phyloP scores from a whole-genome alignment of 2,329 filamentous ascomycete species.

The Erysiphe neolycopersici region DNA sequence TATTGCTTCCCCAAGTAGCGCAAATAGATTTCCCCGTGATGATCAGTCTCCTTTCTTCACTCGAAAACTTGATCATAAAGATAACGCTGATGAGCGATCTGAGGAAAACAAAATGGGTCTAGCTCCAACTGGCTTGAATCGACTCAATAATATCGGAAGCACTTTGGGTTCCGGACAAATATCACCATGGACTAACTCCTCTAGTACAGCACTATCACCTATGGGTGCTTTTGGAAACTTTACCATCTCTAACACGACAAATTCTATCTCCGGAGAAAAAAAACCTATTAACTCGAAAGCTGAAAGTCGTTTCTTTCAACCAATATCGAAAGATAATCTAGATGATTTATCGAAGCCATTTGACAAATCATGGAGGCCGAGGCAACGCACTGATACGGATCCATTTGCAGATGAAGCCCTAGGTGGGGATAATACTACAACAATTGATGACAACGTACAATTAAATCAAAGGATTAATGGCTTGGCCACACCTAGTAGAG shows the following conservation, averaged over 20 bases:
- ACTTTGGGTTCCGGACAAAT: slow-evolving; percentile 17
- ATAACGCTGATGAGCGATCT: slow-evolving; percentile 24
- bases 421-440: slow-evolving; percentile 45
- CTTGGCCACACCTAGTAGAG: slow-evolving; percentile 18
- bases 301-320: slow-evolving; percentile 63
- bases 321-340: slow-evolving; percentile 51
- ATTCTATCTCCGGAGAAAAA: slow-evolving; percentile 39
- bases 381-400: slow-evolving; percentile 45
- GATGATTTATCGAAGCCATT: slow-evolving; percentile 33
- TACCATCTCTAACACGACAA: slow-evolving; percentile 30
- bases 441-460: slow-evolving; percentile 35
- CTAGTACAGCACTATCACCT: slow-evolving; percentile 37
- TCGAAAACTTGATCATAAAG: slow-evolving; percentile 28
- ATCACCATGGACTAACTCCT: slow-evolving; percentile 20
- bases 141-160: slow-evolving; percentile 26
- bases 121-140: slow-evolving; percentile 22
- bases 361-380: slow-evolving; percentile 30
- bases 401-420: slow-evolving; percentile 41
- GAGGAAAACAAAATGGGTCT: slow-evolving; percentile 18
- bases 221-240: slow-evolving; percentile 85
- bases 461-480: slow-evolving; percentile 16
- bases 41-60: slow-evolving; percentile 31
- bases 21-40: slow-evolving; percentile 32
- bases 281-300: slow-evolving; percentile 39
- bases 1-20: slow-evolving; percentile 32